These are phyloP conservation scores for Grosmannia huntii DNA, from an alignment of 2,329 filamentous ascomycete genomes.

Conservation along the genomic window DNA sequence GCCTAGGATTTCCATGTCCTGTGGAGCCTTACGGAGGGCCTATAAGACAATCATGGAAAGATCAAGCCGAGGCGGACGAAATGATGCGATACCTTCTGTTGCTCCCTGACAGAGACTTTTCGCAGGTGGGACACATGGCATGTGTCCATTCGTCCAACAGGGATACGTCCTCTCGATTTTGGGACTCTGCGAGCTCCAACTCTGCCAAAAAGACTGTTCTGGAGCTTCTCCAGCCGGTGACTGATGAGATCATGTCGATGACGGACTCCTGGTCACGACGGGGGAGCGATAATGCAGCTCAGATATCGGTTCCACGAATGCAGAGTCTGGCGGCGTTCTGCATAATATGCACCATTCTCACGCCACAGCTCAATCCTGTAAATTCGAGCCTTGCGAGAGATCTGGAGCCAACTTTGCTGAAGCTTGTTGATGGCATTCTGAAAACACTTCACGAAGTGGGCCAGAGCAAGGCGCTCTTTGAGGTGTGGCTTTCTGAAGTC, in stretches of 20 bases:
- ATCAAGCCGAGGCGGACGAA: conserved; percentile 27
- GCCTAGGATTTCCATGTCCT: conserved; percentile 18
- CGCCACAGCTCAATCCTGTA: conserved; percentile 33
- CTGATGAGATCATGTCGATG: conserved; percentile 34
- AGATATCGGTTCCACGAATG: conserved; percentile 39
- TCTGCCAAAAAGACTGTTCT: conserved; percentile 37
- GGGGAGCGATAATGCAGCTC: conserved; percentile 28
- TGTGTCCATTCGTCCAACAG: conserved; percentile 4
- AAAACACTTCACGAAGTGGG: conserved; percentile 27
- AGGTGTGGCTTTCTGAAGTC: conserved; percentile 31
- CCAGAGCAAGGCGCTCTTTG: conserved; percentile 32
- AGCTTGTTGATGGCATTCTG: conserved; percentile 28
- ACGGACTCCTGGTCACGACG: conserved; percentile 33
- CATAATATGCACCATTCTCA: conserved; percentile 29
- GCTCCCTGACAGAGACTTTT: conserved; percentile 22
- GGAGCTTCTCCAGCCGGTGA: conserved; percentile 40
- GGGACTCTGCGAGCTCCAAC: conserved; percentile 17
- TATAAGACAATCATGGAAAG: conserved; percentile 34
- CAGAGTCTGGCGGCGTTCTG: conserved; percentile 38
- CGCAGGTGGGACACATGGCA: background rate
- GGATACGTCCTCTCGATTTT: background rate
- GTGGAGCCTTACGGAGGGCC: conserved; percentile 31
- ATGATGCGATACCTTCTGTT: conserved; percentile 44
- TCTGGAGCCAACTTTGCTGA: conserved; percentile 30
- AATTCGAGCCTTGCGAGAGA: conserved; percentile 36